Evolutionary conservation across 306 rosid species (phyloP), one percentile per base, ranked within the genome.

Genomic region (Medicago ruthenica): DNA sequence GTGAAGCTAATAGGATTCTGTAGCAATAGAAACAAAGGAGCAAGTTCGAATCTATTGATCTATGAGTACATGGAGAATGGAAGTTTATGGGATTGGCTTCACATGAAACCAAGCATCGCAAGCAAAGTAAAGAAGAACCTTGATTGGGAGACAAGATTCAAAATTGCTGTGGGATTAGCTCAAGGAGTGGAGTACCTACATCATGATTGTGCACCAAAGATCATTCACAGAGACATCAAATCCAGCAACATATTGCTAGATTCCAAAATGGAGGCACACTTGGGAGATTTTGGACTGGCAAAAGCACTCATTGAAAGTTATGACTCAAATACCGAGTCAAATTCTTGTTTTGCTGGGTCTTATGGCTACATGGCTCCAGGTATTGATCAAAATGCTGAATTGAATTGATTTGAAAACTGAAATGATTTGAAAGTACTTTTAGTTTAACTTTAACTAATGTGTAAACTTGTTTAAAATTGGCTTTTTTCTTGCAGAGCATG

Each of bases 291-390:
- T 11, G 99, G 99, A 44, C 88, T 95, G 36, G 99, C 99, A 47
- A 95, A 92, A 75, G 71, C 85, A 31, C 59, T 92, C 10, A 24
- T 58, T 0, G 99, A 94, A 82, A 84, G 81, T 54, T 78, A 63
- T 27, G 98, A 95, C 73, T 81, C 93, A 0, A 78, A 83, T 75
- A 88, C 93, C 0, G 99, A 90, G 68, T 89, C 97, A 0, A 87
- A 84, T 66, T 83, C 93, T 67, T 84, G 87, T 88, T 92, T 95
- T 69, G 97, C 97, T 5, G 97, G 99, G 7, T 95, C 99, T 64
- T 95, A 71, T 4, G 99, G 99, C 79, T 95, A 95, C 84, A 81
- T 90, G 18, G 97, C 99, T 53, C 99, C 99, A 88, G 98, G 98
- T 94, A 86, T 8, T 66, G 15, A 55, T 14, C 27, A 7, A 62